phyloP scores from a whole-genome alignment of 306 rosid species.

The Castanea crenata region DNA sequence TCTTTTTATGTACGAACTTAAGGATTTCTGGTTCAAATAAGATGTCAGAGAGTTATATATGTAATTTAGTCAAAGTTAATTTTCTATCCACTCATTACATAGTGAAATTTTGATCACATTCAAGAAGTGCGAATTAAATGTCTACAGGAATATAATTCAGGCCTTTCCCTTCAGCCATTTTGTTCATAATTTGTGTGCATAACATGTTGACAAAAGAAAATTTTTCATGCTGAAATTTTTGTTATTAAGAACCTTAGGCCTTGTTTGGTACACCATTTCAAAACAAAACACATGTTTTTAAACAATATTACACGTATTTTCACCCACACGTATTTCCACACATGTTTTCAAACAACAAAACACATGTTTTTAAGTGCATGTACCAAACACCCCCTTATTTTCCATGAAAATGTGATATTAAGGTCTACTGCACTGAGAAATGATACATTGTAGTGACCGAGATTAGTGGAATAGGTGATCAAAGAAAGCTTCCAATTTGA shows the following conservation, averaged over 20 bases:
- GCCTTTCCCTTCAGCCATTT: neutral
- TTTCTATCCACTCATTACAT: neutral
- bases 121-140: constrained; percentile 5
- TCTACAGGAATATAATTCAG: neutral
- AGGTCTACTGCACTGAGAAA: neutral
- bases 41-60: neutral
- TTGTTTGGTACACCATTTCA: no score
- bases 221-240: neutral
- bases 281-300: no score
- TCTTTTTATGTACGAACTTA: constrained; percentile 46
- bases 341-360: no score
- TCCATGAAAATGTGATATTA: neutral
- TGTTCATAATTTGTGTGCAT: neutral
- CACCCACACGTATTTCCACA: no score
- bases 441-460: neutral
- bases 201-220: no score
- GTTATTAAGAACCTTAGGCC: neutral
- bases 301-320: no score
- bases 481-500: neutral
- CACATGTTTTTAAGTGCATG: no score
- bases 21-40: constrained; percentile 48
- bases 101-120: neutral
- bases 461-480: neutral
- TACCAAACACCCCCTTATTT: neutral
- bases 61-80: neutral